Evolutionary conservation across 1,139 yeast genomes (phyloP).

Genomic region (Kurtzmaniella quercitrusa): DNA sequence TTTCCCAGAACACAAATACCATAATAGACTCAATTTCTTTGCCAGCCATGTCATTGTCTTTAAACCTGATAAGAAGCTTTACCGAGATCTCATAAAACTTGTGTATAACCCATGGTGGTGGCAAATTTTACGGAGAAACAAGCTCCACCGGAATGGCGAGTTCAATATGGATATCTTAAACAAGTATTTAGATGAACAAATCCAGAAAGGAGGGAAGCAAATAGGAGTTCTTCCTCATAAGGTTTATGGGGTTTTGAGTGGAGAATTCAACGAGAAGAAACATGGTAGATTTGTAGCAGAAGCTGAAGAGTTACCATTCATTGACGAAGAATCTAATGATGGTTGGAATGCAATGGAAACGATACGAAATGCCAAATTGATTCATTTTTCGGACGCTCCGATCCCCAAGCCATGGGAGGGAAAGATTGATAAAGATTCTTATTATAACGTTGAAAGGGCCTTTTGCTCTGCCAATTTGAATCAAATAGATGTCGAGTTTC

Average conservation of each 20-base stretch:
- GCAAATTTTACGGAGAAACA: slow-evolving; percentile 19
- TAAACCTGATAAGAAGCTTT: slow-evolving; percentile 30
- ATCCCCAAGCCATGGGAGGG: slow-evolving; percentile 46
- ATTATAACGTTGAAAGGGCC: slow-evolving; percentile 24
- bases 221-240: slow-evolving; percentile 42
- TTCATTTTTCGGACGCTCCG: slow-evolving; percentile 44
- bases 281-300: slow-evolving; percentile 24
- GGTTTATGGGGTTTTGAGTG: slow-evolving; percentile 44
- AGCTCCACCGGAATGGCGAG: slow-evolving; percentile 22
- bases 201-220: slow-evolving; percentile 18
- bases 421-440: slow-evolving; percentile 15
- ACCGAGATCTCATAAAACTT: slow-evolving; percentile 24
- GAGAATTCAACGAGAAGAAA: slow-evolving; percentile 37
- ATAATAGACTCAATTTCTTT: slow-evolving; percentile 27
- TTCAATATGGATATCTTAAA: slow-evolving; percentile 52
- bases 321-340: slow-evolving; percentile 15
- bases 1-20: slow-evolving; percentile 27
- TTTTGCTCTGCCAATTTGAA: slow-evolving; percentile 17
- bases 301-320: slow-evolving; percentile 32
- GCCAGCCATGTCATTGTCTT: slow-evolving; percentile 45
- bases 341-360: slow-evolving; percentile 25
- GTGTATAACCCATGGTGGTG: slow-evolving; percentile 31
- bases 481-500: slow-evolving; percentile 16
- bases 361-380: slow-evolving; percentile 19
- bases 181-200: slow-evolving; percentile 23